These are phyloP conservation scores for Mucor ambiguus DNA, from an alignment of 371 early-diverging fungal species.

Conservation along the genomic window DNA sequence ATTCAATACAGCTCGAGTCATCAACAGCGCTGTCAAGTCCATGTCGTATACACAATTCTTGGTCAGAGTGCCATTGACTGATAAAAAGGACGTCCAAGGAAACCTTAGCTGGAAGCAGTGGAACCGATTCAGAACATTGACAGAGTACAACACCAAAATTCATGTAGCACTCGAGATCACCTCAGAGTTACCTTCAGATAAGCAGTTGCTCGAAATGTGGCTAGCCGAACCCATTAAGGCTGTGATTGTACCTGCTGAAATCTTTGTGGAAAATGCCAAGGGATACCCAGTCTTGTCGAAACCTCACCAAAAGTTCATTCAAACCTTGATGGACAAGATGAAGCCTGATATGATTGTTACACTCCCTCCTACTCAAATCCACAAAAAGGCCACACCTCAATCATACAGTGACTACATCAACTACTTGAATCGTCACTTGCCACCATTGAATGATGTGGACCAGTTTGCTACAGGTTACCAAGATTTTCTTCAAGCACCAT, in stretches of 20 bases:
- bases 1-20: constrained; percentile 60
- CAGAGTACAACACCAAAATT: constrained; percentile 56
- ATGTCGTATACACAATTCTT: constrained; percentile 52
- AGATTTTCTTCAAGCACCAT: constrained; percentile 87
- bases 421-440: constrained; percentile 65
- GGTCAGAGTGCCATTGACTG: constrained; percentile 43
- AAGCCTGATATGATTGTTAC: constrained; percentile 63
- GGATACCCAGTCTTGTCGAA: constrained; percentile 89
- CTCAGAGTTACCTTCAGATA: constrained; percentile 54
- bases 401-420: constrained; percentile 73
- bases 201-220: constrained; percentile 70
- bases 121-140: constrained; percentile 67
- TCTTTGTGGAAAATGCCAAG: constrained; percentile 78
- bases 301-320: constrained; percentile 71
- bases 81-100: constrained; percentile 36
- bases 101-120: constrained; percentile 62
- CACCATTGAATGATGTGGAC: constrained; percentile 66
- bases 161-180: constrained; percentile 70
- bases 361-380: constrained; percentile 26
- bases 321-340: constrained; percentile 60
- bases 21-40: constrained; percentile 48
- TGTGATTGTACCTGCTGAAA: constrained; percentile 69
- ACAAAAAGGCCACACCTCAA: constrained; percentile 38
- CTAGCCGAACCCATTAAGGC: constrained; percentile 84
- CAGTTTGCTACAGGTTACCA: constrained; percentile 80